These are phyloP conservation scores for Vitellaria paradoxa DNA, from an alignment of 179 eudicot species.

Conservation along the genomic window DNA sequence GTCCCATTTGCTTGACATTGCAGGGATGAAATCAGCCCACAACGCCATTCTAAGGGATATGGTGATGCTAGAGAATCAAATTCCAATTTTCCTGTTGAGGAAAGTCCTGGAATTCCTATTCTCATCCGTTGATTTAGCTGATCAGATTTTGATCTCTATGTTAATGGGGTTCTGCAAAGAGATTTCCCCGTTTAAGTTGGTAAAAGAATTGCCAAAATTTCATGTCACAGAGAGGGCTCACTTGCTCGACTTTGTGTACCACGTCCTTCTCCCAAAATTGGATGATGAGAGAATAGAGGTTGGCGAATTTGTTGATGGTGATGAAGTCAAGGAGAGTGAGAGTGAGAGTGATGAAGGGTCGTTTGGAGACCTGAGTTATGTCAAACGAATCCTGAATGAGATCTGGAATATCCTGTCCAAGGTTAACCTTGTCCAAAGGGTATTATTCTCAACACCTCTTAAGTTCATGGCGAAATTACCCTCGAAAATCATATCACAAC, in stretches of 20 bases:
- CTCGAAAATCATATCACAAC: conserved; percentile 23
- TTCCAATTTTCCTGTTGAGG: conserved; percentile 36
- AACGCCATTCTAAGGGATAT: conserved; percentile 37
- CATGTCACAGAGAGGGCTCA: no score
- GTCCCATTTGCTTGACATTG: conserved; percentile 27
- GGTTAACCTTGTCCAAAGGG: no score
- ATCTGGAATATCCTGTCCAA: conserved; percentile 7
- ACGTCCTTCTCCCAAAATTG: conserved; percentile 18
- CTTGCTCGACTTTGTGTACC: conserved; percentile 34
- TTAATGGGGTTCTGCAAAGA: no score
- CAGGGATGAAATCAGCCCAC: conserved; percentile 21
- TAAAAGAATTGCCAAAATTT: background rate
- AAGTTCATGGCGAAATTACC: conserved; percentile 24
- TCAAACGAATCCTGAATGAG: background rate
- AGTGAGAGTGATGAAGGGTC: background rate
- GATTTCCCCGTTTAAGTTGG: conserved; percentile 35
- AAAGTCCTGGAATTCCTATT: conserved; percentile 19
- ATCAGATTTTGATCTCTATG: conserved; percentile 12
- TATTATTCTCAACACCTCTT: conserved; percentile 9
- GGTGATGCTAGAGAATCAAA: conserved; percentile 49
- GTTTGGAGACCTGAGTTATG: background rate
- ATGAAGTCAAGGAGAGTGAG: background rate
- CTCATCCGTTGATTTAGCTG: conserved; percentile 11
- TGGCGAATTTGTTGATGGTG: background rate
- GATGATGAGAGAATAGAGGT: conserved; percentile 13